Evolutionary conservation across 2,329 filamentous ascomycete species (phyloP), one percentile per base, ranked within the genome.

Genomic region (Talaromyces atroroseus): DNA sequence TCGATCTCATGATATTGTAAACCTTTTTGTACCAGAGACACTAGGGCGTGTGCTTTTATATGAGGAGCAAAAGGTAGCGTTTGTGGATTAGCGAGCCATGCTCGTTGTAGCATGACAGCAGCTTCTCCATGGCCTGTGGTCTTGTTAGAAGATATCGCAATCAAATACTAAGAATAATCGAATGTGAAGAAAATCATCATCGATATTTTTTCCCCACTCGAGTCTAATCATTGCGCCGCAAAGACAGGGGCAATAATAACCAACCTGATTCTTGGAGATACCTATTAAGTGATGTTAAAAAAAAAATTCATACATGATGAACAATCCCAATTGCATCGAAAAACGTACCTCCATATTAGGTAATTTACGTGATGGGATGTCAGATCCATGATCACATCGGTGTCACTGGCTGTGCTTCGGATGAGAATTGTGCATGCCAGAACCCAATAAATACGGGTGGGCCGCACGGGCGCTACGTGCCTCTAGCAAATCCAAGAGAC

Each of bases 311-410:
- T 51, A 20, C n/a, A 49, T 52, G 62, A 50, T 6, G 23, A 3
- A 6, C 20, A 3, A 24, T 24, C 3, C 18, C 48, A 50, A 50
- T 21, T 36, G 23, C n/a, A 34, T 29, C 10, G 12, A 34, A n/a
- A 20, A 20, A 11, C 77, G 56, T 80, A 86, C 78, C 83, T 83
- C 80, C 83, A 85, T 71, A 87, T 84, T 67, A 87, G 75, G 73
- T 86, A 86, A 74, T 87, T 87, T 68, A 87, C 79, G 69, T 86
- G 82, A 75, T 86, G 76, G 65, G 71, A 75, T 60, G 73, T 75
- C 56, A 75, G 71, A 65, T 73, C 69, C 73, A 76, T 75, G 68
- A 69, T 73, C 70, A 73, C 71, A 74, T 74, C 66, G 70, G 70
- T 53, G 60, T 52, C 38, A 49, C 40, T 47, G 34, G 40, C 52